Conservation (phyloP, 345 rosid genomes). For the Acer yangbiense region DNA sequence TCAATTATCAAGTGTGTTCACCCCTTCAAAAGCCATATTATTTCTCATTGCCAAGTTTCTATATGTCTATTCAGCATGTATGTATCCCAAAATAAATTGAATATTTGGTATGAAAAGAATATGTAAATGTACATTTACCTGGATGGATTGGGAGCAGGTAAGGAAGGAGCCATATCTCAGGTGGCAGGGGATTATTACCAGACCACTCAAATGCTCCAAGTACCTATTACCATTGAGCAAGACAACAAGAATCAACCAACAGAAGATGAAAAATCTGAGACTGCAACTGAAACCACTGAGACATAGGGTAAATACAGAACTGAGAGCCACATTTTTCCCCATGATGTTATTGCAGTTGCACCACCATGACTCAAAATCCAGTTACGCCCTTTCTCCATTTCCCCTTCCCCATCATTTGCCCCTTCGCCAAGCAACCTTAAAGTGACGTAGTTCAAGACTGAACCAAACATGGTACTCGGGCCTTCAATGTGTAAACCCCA, state of each 20-base stretch:
- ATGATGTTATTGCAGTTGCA: slow-evolving; percentile 86
- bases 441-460: slow-evolving; percentile 81
- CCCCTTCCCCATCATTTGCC: slow-evolving; percentile 78
- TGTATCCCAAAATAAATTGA: neutral
- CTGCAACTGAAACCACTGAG: slow-evolving; percentile 14
- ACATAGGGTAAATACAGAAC: slow-evolving; percentile 46
- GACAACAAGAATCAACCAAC: slow-evolving; percentile 19
- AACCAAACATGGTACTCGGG: slow-evolving; percentile 96
- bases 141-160: slow-evolving; percentile 84
- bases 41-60: neutral
- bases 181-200: slow-evolving; percentile 95
- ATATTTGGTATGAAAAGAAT: neutral
- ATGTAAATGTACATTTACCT: slow-evolving; percentile 48
- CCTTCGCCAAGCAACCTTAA: slow-evolving; percentile 96
- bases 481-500: slow-evolving; percentile 99
- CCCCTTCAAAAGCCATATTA: neutral
- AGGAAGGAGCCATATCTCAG: slow-evolving; percentile 98
- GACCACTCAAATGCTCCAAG: too few relatives aligned
- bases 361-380: slow-evolving; percentile 95
- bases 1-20: neutral
- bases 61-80: neutral
- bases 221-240: slow-evolving; percentile 53
- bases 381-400: slow-evolving; percentile 75
- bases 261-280: slow-evolving; percentile 15
- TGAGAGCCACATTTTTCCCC: slow-evolving; percentile 99